phyloP scores from a whole-genome alignment of 2,329 filamentous ascomycete genomes.

The Cryoendolithus antarcticus region DNA sequence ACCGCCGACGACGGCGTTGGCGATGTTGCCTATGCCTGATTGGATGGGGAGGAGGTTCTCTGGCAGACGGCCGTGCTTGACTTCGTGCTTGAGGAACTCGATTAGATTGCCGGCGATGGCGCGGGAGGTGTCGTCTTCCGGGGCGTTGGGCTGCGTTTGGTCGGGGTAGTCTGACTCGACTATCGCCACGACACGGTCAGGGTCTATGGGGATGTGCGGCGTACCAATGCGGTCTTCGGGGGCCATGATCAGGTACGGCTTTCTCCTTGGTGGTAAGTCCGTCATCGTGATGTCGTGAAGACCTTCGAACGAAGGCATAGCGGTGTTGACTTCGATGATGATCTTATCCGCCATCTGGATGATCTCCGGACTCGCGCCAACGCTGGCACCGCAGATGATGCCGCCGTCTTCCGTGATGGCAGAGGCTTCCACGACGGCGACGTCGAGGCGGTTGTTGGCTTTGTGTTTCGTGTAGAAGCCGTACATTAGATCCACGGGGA shows the following conservation, averaged over 20 bases:
- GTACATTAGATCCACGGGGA: slow-evolving; percentile 75
- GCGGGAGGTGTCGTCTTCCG: slow-evolving; percentile 59
- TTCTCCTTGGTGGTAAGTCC: slow-evolving; percentile 67
- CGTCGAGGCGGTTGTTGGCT: slow-evolving; percentile 61
- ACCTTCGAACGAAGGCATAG: slow-evolving; percentile 72
- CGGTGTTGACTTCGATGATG: slow-evolving; percentile 85
- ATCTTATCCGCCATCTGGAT: slow-evolving; percentile 77
- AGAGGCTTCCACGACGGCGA: slow-evolving; percentile 68
- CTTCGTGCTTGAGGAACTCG: slow-evolving; percentile 78
- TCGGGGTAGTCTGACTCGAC: slow-evolving; percentile 79
- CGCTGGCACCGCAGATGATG: slow-evolving; percentile 74
- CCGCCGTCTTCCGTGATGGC: slow-evolving; percentile 82
- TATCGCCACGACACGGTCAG: slow-evolving; percentile 71
- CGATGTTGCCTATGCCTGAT: slow-evolving; percentile 85
- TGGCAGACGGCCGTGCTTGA: slow-evolving; percentile 63
- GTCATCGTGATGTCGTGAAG: slow-evolving; percentile 85
- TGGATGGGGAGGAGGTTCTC: slow-evolving; percentile 67
- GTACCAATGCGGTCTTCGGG: slow-evolving; percentile 80
- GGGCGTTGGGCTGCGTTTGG: slow-evolving; percentile 59
- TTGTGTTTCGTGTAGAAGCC: slow-evolving; percentile 65
- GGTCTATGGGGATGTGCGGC: slow-evolving; percentile 69
- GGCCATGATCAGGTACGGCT: slow-evolving; percentile 74
- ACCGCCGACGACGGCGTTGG: slow-evolving; percentile 80
- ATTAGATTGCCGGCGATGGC: slow-evolving; percentile 71
- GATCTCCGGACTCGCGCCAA: slow-evolving; percentile 70